phyloP scores from a whole-genome alignment of 2,329 filamentous ascomycete genomes.

The Ophiostoma pallidulum region DNA sequence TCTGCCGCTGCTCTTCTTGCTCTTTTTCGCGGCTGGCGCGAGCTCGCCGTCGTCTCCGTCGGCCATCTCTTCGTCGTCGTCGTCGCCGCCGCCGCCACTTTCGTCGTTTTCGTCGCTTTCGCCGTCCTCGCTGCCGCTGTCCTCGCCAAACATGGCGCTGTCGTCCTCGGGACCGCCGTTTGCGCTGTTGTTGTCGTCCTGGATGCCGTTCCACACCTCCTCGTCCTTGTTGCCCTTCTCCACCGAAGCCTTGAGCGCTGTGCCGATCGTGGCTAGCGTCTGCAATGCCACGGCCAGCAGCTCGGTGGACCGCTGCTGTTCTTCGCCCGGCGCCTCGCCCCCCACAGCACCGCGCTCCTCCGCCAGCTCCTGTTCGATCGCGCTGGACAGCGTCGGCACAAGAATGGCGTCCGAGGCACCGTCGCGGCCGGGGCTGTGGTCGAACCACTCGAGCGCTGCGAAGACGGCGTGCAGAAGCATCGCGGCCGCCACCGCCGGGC shows the following conservation, averaged over 20 bases:
- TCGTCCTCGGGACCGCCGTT: constrained; percentile 29
- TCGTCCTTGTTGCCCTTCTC: constrained; percentile 33
- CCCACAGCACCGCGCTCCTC: neutral
- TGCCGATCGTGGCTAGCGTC: constrained; percentile 55
- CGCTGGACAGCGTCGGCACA: constrained; percentile 34
- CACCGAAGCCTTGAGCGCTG: constrained; percentile 43
- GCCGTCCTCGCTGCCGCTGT: constrained; percentile 20
- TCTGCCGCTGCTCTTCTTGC: constrained; percentile 22
- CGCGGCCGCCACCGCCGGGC: constrained; percentile 47
- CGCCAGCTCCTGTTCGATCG: constrained; percentile 25
- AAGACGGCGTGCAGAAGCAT: constrained; percentile 56
- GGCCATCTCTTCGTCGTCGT: constrained; percentile 48
- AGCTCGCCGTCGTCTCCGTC: constrained; percentile 34
- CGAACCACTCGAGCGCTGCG: constrained; percentile 42
- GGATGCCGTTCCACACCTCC: constrained; percentile 27
- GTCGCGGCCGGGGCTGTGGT: constrained; percentile 38
- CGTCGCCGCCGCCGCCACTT: constrained; percentile 28
- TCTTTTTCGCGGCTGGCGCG: constrained; percentile 23
- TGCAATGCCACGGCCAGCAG: constrained; percentile 48
- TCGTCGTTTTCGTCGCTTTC: constrained; percentile 27
- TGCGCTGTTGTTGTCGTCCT: constrained; percentile 24
- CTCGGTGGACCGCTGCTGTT: constrained; percentile 24
- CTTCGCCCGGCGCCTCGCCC: neutral
- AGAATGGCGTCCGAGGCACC: constrained; percentile 42
- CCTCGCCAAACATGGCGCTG: constrained; percentile 24